These are phyloP conservation scores for Onygenales sp. DNA, from an alignment of 2,329 filamentous ascomycete species.

Conservation along the genomic window DNA sequence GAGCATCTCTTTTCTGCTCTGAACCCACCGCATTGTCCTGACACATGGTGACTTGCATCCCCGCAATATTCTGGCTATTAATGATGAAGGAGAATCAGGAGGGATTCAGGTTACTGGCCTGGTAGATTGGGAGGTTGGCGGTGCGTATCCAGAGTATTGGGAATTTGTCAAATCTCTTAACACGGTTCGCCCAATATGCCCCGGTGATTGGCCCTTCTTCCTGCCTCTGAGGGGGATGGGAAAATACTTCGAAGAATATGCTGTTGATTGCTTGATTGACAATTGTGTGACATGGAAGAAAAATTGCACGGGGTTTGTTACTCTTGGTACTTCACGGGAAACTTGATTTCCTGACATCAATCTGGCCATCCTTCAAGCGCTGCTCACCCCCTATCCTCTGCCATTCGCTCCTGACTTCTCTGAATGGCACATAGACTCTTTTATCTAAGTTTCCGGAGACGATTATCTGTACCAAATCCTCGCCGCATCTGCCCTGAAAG, in stretches of 20 bases:
- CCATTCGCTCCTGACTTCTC: too few relatives aligned
- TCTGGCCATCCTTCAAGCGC: too few relatives aligned
- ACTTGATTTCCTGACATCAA: too few relatives aligned
- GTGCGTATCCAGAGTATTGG: constrained; percentile 16
- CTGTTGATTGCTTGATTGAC: constrained; percentile 6
- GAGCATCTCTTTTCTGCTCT: constrained; percentile 1
- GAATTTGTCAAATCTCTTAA: constrained; percentile 14
- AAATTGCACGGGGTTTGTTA: too few relatives aligned
- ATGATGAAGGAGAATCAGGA: constrained; percentile 4
- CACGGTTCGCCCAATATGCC: constrained; percentile 5
- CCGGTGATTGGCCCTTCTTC: constrained; percentile 7
- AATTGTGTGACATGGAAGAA: constrained; percentile 8
- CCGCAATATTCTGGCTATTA: constrained; percentile 15
- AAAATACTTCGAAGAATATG: constrained; percentile 7
- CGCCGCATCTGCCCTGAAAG: too few relatives aligned
- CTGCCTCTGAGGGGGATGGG: constrained; percentile 8
- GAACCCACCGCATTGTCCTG: constrained; percentile 10
- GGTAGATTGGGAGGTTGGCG: constrained; percentile 17
- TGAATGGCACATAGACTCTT: too few relatives aligned
- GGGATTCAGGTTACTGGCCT: constrained; percentile 11
- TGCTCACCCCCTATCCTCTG: too few relatives aligned
- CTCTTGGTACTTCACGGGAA: too few relatives aligned
- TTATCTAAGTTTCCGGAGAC: too few relatives aligned
- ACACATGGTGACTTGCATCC: constrained; percentile 16
- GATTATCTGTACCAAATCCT: too few relatives aligned